Evolutionary conservation across 2,329 filamentous ascomycete genomes (phyloP).

Genomic region (Stagonosporopsis cucurbitacearum): DNA sequence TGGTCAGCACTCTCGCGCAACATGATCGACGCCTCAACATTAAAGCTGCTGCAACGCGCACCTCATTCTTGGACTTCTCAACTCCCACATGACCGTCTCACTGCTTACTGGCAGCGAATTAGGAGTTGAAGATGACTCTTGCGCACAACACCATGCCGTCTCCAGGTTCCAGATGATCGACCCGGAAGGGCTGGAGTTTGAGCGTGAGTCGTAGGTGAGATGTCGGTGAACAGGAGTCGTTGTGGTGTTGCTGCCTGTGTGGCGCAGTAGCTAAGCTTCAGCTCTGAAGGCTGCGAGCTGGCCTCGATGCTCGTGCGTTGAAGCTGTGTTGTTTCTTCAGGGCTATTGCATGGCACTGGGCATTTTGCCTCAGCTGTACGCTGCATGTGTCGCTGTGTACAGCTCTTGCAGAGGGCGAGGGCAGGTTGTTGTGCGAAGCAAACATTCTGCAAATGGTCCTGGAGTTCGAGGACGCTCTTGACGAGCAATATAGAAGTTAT

Average conservation of each 20-base stretch:
- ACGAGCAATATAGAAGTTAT: not conserved
- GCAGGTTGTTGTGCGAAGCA: not conserved
- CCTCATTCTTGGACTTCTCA: not conserved
- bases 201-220: not conserved
- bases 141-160: not conserved
- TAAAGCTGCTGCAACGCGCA: not conserved
- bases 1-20: not conserved
- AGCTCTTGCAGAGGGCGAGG: not conserved
- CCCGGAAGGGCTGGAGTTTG: not conserved
- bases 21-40: not conserved
- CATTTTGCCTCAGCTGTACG: not conserved
- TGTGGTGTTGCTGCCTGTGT: not conserved
- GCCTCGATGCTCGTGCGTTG: not conserved
- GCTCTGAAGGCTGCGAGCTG: not conserved
- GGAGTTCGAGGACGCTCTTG: not conserved
- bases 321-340: not conserved
- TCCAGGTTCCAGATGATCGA: not conserved
- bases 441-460: not conserved
- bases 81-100: not conserved
- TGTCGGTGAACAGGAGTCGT: not conserved
- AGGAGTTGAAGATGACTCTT: slow-evolving; percentile 2
- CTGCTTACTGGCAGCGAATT: not conserved
- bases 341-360: not conserved
- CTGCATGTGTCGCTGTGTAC: not conserved
- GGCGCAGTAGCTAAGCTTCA: too few species aligned